Evolutionary conservation across 2,329 filamentous ascomycete genomes (phyloP), one percentile per base, ranked within the genome.

Genomic region (Rhynchosporium secalis): DNA sequence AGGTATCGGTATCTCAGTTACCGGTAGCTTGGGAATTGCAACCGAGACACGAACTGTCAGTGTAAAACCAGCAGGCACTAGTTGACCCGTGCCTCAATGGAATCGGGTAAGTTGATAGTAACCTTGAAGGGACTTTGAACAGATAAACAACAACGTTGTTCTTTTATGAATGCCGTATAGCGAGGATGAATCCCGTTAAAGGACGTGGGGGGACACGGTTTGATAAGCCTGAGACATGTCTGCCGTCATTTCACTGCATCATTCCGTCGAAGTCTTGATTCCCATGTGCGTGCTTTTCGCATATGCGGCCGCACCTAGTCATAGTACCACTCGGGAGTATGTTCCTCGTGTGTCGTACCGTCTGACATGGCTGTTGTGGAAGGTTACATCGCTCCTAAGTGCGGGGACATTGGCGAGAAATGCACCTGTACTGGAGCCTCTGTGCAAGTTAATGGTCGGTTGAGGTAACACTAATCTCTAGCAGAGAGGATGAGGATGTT

Each of bases 21-120:
- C 49, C 49, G 36, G 36, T 13, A 33, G n/a, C n/a, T 54, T 54
- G 49, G 49, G 36, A 54, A 54, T 52, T 20, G 7, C 48, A 33
- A 52, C 48, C 13, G 48, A 52, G 31, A 38, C 48, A 38, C 20
- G 33, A 56, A 13, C 12, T 33, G 38, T 31, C 5, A 26, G 33
- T 56, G 38, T 20, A 56, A 43, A 20, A 38, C 8, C 52, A 56
- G 26, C 13, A 29, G 15, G 20, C 15, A 13, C 26, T 31, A 33
- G 15, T 26, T 56, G 52, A 56, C 52, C 45, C 38, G 48, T 52
- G 52, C 43, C 10, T 7, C 12, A 4, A 41, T n/a, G 33, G 20
- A 54, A 38, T 20, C 10, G 12, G n/a, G 48, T 20, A 54, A 38
- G 33, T n/a, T 54, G 9, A 33, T 8, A 31, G 10, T 28, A 20